Base-by-base conservation (phyloP, 1,139 yeast species). In the Pichia sp. region DNA sequence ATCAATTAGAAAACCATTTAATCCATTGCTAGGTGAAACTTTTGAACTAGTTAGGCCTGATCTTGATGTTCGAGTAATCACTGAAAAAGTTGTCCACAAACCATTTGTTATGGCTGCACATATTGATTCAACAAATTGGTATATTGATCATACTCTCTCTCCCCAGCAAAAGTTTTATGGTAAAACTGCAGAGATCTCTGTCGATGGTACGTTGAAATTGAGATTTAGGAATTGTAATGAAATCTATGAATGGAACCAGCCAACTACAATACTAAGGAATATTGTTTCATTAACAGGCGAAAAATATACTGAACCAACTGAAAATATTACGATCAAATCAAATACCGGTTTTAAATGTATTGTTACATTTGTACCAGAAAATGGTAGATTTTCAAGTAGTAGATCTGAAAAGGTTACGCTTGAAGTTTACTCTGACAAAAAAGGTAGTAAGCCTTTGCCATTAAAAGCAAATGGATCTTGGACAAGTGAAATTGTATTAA, bases 151-250 rank as follows among this genome's bases (percentile, higher is more conserved):
- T 60, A 74, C 85, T 11, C 80, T 94, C 3, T 72, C 81, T 30
- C 97, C 98, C 0, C 75, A 78, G 29, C 97, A 90, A 57, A 89
- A 87, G 62, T 87, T 87, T 57, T 92, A 97, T 95, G 97, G 97
- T 43, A 92, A 92, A 65, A 82, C 89, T 36, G 79, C 87, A 12
- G 97, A 92, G 62, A 70, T 92, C 48, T 75, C 76, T 40, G 87
- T 87, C 51, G 78, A 76, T 43, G 98, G 98, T 35, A 67, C 67
- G 12, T 68, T 82, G 6, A 73, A 73, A 40, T 68, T 89, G 41
- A 70, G 72, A 2, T 69, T 81, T 39, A 49, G 65, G 9, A 73
- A 85, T 0, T 36, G 16, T 10, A 90, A 90, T 4, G 95, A 86
- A 57, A 71, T 73, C 5, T 86, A 80, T 59, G 76, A 79, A 49